phyloP scores from a whole-genome alignment of 2,329 filamentous ascomycete genomes.

The Sporothrix dimorphospora region DNA sequence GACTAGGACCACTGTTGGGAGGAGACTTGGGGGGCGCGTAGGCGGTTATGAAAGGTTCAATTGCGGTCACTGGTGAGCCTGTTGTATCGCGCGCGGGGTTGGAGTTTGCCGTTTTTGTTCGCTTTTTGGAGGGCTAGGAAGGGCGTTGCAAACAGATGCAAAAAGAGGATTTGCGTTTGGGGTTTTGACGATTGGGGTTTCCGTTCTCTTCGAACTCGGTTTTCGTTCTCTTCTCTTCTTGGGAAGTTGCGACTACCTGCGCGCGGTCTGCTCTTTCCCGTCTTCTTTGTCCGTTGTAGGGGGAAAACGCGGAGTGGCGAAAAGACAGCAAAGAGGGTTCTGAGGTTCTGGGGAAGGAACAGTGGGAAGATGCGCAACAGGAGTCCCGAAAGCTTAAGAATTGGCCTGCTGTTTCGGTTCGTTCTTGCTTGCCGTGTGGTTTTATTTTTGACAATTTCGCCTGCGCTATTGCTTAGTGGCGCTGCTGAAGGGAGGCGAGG shows the following conservation, averaged over 20 bases:
- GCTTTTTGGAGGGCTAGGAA: background rate
- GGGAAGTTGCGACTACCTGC: background rate
- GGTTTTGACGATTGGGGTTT: background rate
- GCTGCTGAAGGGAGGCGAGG: background rate
- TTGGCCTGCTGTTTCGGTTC: background rate
- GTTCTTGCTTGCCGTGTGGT: background rate
- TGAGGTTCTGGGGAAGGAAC: background rate
- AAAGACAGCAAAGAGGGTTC: background rate
- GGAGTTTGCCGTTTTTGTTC: background rate
- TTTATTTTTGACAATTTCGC: constrained; percentile 16
- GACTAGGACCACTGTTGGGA: background rate
- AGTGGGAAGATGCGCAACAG: background rate
- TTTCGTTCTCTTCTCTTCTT: background rate
- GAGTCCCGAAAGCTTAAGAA: background rate
- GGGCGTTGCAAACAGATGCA: background rate
- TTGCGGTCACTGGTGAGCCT: background rate
- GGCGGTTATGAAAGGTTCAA: background rate
- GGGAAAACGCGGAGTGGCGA: background rate
- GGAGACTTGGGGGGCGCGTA: background rate
- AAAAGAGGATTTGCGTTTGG: background rate
- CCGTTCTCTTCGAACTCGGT: background rate
- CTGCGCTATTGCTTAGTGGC: constrained; percentile 24
- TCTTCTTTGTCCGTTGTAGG: background rate
- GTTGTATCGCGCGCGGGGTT: background rate
- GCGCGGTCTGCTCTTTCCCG: constrained; percentile 9